Base-by-base conservation (phyloP, 1,139 yeast genomes). In the Yamadazyma atlantica region DNA sequence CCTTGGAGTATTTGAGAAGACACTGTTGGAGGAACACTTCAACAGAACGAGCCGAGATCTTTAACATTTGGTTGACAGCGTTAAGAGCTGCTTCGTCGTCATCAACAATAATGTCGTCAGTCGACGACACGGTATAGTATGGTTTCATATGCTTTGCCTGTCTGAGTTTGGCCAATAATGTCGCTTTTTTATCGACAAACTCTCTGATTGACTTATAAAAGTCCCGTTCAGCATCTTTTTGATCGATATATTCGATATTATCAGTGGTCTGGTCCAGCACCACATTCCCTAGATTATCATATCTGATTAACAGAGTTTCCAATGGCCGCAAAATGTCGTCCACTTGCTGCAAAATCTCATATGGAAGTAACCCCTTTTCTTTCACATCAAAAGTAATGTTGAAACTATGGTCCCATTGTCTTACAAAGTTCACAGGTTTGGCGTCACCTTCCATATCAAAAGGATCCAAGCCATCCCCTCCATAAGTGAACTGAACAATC, bases 401-500 rank as follows among this genome's bases (percentile, higher is more conserved):
- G 50, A 64, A 73, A 14, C 96, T 85, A 60, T 94, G 98, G 48
- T 83, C 90, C 99, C 99, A 94, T 35, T 96, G 89, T 56, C 97
- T 78, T 36, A 73, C 75, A 59, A 94, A 92, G 59, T 94, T 90
- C 23, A 94, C 98, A 0, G 98, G 98, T 52, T 73, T 80, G 1
- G 98, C 97, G 60, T 94, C 97, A 51, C 98, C 98, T 66, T 94
- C 99, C 97, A 94, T 92, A 65, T 92, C 97, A 56, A 87, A 76
- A 3, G 99, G 99, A 71, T 94, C 99, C 44, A 94, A 75, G 33
- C 98, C 97, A 64, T 94, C 99, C 48, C 97, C 98, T 64, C 99
- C 99, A 59, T 94, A 94, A 14, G 90, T 87, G 63, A 94, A 94
- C 62, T 94, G 99, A 21, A 94, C 98, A 58, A 94, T 88, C 62